Evolutionary conservation across 768 basidiomycete genomes (phyloP).

Genomic region (Kwoniella dendrophila): DNA sequence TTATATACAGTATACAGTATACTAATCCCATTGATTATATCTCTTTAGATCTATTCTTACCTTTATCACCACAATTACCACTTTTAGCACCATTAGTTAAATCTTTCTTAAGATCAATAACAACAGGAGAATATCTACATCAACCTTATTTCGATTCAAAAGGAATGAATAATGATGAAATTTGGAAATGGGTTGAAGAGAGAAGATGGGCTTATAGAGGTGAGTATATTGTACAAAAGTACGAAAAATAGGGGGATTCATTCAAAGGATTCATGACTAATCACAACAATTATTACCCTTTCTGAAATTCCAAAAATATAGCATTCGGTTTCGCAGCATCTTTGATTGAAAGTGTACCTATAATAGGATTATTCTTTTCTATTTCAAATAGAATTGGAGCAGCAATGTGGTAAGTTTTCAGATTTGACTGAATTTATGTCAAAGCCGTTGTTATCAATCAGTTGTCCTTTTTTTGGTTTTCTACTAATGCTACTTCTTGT

Average conservation of each 20-base stretch:
- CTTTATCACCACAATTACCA: constrained; percentile 54
- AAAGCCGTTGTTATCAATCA: no score
- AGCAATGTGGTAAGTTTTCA: constrained; percentile 81
- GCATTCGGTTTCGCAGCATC: constrained; percentile 85
- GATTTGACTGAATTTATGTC: no score
- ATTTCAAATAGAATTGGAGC: constrained; percentile 87
- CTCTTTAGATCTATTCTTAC: constrained; percentile 48
- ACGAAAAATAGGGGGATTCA: no score
- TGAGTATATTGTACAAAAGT: no score
- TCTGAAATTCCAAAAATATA: constrained; percentile 45
- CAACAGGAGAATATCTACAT: constrained; percentile 55
- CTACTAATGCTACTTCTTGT: no score
- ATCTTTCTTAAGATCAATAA: constrained; percentile 55
- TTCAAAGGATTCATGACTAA: no score
- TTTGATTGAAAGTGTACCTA: constrained; percentile 75
- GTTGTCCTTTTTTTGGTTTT: no score
- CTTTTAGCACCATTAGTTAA: constrained; percentile 56
- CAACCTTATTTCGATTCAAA: constrained; percentile 80
- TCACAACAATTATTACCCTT: neutral
- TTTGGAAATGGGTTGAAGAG: constrained; percentile 79
- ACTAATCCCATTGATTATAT: no score
- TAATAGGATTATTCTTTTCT: constrained; percentile 77
- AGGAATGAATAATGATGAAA: constrained; percentile 71
- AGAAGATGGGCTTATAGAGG: constrained; percentile 85
- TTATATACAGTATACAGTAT: no score